Evolutionary conservation across 257 asterid species (phyloP).

Genomic region (Salvia splendens): DNA sequence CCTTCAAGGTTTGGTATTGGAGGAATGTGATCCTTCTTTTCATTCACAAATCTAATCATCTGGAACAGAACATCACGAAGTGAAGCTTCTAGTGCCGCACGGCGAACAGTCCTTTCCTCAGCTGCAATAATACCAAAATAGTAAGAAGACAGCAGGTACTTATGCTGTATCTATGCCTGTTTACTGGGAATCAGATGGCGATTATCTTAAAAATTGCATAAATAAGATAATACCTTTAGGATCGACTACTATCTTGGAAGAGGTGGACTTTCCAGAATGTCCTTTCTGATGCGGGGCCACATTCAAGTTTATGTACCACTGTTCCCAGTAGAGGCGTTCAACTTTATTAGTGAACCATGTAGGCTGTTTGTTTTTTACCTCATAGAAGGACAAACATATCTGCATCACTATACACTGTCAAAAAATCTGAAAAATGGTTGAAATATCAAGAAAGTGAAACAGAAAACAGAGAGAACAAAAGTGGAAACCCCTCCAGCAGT

Average conservation of each 20-base stretch:
- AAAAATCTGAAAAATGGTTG: conserved; percentile 7
- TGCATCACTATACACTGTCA: conserved; percentile 42
- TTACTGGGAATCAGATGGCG: not conserved
- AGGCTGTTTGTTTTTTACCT: conserved; percentile 83
- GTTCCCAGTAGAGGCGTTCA: conserved; percentile 92
- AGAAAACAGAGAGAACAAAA: not conserved
- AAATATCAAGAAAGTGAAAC: not conserved
- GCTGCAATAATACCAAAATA: conserved; percentile 48
- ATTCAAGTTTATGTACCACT: conserved; percentile 85
- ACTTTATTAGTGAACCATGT: conserved; percentile 91
- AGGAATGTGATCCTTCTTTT: conserved; percentile 94
- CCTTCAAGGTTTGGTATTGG: conserved; percentile 82
- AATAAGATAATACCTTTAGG: conserved; percentile 66
- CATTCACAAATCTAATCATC: conserved; percentile 86
- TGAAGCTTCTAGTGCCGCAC: conserved; percentile 70
- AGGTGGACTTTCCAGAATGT: conserved; percentile 66
- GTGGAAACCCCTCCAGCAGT: not conserved
- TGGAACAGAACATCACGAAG: conserved; percentile 88
- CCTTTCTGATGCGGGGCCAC: conserved; percentile 69
- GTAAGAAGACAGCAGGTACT: conserved; percentile 18
- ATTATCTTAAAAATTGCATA: conserved; percentile 7
- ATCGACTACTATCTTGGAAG: conserved; percentile 64
- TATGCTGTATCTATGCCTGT: not conserved
- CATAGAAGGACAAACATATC: conserved; percentile 88
- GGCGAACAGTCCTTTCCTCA: conserved; percentile 72